These are phyloP conservation scores for Trichosanthes cucumerina DNA, from an alignment of 306 rosid species.

Conservation along the genomic window DNA sequence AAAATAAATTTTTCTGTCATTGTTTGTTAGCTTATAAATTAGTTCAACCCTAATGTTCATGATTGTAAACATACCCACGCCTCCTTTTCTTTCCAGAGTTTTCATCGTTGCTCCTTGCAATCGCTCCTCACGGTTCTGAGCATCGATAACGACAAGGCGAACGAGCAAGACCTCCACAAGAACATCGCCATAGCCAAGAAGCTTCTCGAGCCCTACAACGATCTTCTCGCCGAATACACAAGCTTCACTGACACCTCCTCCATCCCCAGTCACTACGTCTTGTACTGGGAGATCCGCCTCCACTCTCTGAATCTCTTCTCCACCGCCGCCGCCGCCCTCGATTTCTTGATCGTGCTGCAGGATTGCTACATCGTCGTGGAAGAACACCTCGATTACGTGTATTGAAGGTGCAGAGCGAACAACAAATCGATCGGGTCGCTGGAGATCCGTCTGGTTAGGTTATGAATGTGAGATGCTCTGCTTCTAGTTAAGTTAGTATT, in stretches of 20 bases:
- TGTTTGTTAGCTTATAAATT: too few species aligned
- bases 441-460: conserved; percentile 79
- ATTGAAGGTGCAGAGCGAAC: conserved; percentile 48
- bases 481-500: too few species aligned
- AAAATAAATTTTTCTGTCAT: too few species aligned
- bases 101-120: too few species aligned
- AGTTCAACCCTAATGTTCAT: too few species aligned
- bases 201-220: conserved; percentile 46
- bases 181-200: conserved; percentile 55
- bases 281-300: conserved; percentile 66
- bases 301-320: conserved; percentile 15
- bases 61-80: too few species aligned
- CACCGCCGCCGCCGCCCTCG: conserved; percentile 12
- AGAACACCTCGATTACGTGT: conserved; percentile 65
- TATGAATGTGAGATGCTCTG: too few species aligned
- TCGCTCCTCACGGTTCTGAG: too few species aligned
- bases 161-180: conserved; percentile 66
- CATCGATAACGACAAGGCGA: conserved; percentile 77
- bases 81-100: too few species aligned
- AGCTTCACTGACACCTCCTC: conserved; percentile 59
- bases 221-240: conserved; percentile 69
- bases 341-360: conserved; percentile 29
- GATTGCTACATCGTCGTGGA: conserved; percentile 81
- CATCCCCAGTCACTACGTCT: conserved; percentile 69
- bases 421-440: conserved; percentile 66